These are phyloP conservation scores for Fusarium buxicola DNA, from an alignment of 2,329 filamentous ascomycete genomes.

Conservation along the genomic window DNA sequence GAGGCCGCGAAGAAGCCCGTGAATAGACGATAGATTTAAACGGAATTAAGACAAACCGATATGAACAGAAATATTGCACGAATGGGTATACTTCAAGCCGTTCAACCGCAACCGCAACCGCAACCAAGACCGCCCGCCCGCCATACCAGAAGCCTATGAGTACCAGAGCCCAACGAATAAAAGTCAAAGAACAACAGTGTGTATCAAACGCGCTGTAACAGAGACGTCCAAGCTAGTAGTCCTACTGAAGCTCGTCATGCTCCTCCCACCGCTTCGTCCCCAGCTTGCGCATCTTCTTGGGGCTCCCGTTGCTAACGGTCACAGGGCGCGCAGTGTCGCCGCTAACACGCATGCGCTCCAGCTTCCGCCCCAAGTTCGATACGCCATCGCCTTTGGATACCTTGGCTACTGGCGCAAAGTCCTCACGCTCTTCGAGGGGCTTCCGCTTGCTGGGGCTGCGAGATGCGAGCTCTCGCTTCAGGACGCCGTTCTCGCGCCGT, in stretches of 20 bases:
- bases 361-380: constrained; percentile 56
- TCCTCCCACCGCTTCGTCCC: constrained; percentile 62
- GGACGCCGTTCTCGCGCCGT: constrained; percentile 70
- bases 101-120: too few species aligned
- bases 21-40: too few species aligned
- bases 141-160: too few species aligned
- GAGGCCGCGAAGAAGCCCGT: too few species aligned
- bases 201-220: too few species aligned
- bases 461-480: constrained; percentile 73
- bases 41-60: too few species aligned
- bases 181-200: too few species aligned
- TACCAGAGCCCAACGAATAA: too few species aligned
- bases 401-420: constrained; percentile 49
- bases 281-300: constrained; percentile 66
- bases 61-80: too few species aligned
- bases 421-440: constrained; percentile 66
- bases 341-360: constrained; percentile 64
- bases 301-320: constrained; percentile 54
- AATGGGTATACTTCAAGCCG: too few species aligned
- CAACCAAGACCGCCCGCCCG: too few species aligned
- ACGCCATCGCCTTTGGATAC: constrained; percentile 44
- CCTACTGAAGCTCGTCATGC: constrained; percentile 52
- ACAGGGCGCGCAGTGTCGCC: constrained; percentile 48
- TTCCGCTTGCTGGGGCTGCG: constrained; percentile 72
- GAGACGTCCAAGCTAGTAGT: constrained; percentile 10